Percentiles rank a stretch among this genome's conserved stretches.
Conservation (phyloP, 495 filamentous ascomycete genomes). For the Coniosporium apollinis region DNA sequence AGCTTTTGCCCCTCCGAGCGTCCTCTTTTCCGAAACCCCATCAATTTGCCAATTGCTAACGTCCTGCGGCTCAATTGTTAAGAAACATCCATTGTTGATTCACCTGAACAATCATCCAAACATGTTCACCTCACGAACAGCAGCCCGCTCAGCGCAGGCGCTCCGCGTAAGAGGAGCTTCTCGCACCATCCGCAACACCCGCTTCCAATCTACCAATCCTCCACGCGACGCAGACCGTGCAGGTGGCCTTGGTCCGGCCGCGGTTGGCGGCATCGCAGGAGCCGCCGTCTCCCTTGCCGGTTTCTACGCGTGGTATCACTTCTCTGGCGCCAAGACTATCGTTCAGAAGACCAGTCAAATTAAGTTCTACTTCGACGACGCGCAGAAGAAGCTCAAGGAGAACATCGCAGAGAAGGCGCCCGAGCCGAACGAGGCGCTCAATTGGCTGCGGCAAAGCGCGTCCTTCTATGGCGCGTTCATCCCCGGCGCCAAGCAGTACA, state of each 20-base stretch:
- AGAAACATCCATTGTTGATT: no score
- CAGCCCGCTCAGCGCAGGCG: background rate
- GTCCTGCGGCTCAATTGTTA: no score
- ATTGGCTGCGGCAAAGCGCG: constrained; percentile 38
- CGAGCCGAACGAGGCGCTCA: constrained; percentile 38
- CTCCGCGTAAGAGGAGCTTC: background rate
- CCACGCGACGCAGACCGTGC: constrained; percentile 6
- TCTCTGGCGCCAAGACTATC: constrained; percentile 40
- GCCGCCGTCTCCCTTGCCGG: constrained; percentile 33
- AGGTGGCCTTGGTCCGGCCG: constrained; percentile 7
- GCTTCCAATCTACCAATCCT: constrained; percentile 29
- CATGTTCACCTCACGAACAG: background rate
- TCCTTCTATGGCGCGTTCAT: constrained; percentile 47
- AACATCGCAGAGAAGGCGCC: constrained; percentile 37
- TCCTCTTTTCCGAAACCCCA: no score
- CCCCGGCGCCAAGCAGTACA: constrained; percentile 43
- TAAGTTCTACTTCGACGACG: constrained; percentile 34
- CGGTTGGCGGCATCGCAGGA: constrained; percentile 31
- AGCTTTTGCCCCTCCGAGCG: no score
- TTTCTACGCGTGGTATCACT: constrained; percentile 36
- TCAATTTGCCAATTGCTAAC: no score
- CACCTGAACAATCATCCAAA: no score
- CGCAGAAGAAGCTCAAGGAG: constrained; percentile 21
- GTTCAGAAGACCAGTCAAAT: constrained; percentile 32
- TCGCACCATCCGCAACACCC: constrained; percentile 9